Conservation (phyloP, 2,329 filamentous ascomycete genomes). For the Aulographum hederae region DNA sequence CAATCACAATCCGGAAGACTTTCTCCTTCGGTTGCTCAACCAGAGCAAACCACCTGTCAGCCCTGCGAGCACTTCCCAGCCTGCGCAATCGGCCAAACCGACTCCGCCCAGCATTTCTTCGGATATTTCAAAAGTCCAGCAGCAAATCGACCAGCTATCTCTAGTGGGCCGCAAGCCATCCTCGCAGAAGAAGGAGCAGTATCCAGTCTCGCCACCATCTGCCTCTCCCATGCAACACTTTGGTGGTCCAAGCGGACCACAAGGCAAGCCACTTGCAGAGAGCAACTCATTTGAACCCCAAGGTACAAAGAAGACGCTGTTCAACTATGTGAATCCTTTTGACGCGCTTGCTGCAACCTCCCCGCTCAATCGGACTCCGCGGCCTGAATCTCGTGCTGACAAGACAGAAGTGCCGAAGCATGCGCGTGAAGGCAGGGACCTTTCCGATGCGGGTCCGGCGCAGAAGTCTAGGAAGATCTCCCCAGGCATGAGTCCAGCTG, state of each 20-base stretch:
- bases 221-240: conserved; percentile 15
- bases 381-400: conserved; percentile 20
- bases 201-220: conserved; percentile 10
- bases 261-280: conserved; percentile 13
- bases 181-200: conserved; percentile 13
- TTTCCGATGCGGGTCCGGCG: conserved; percentile 9
- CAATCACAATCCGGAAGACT: conserved; percentile 52
- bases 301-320: conserved; percentile 30
- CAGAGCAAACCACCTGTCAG: conserved; percentile 46
- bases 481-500: too few species aligned
- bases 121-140: neutral
- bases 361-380: conserved; percentile 36
- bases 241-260: conserved; percentile 7
- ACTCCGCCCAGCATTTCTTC: neutral
- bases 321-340: conserved; percentile 57
- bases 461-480: conserved; percentile 18
- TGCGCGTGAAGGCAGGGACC: conserved; percentile 15
- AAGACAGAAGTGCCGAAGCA: conserved; percentile 29
- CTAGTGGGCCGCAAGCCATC: conserved; percentile 16
- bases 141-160: conserved; percentile 26
- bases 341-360: conserved; percentile 50
- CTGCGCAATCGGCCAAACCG: neutral
- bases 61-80: too few species aligned
- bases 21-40: conserved; percentile 72
- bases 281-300: too few species aligned